Evolutionary conservation across 257 asterid species (phyloP).

Genomic region (Solanum habrochaites): DNA sequence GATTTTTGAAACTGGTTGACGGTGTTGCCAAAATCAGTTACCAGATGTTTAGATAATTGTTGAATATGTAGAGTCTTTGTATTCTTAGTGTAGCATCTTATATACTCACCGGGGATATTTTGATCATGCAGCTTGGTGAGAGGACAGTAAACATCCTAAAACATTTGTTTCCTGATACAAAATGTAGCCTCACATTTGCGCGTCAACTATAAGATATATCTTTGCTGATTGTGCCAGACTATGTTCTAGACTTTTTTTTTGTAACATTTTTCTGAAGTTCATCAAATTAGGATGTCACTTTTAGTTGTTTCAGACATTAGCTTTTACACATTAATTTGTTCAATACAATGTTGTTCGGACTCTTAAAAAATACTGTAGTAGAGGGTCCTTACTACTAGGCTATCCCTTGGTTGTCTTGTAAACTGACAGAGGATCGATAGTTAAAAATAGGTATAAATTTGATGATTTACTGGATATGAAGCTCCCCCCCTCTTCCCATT

Average conservation of each 20-base stretch:
- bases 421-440: background rate
- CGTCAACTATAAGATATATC: slow-evolving; percentile 7
- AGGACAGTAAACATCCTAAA: slow-evolving; percentile 77
- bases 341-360: background rate
- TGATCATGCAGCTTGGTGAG: slow-evolving; percentile 58
- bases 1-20: background rate
- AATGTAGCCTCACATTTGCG: slow-evolving; percentile 80
- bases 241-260: background rate
- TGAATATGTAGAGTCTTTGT: background rate
- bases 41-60: background rate
- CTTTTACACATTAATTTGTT: background rate
- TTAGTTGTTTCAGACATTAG: background rate
- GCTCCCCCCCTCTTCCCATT: background rate
- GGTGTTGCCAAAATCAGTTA: background rate
- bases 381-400: background rate
- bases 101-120: background rate
- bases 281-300: background rate
- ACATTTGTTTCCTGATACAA: slow-evolving; percentile 86
- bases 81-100: background rate
- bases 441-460: background rate
- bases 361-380: background rate
- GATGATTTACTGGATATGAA: background rate
- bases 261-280: background rate
- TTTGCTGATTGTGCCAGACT: background rate
- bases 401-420: background rate